Conservation (phyloP, 495 filamentous ascomycete species). For the Penicillium canariense region DNA sequence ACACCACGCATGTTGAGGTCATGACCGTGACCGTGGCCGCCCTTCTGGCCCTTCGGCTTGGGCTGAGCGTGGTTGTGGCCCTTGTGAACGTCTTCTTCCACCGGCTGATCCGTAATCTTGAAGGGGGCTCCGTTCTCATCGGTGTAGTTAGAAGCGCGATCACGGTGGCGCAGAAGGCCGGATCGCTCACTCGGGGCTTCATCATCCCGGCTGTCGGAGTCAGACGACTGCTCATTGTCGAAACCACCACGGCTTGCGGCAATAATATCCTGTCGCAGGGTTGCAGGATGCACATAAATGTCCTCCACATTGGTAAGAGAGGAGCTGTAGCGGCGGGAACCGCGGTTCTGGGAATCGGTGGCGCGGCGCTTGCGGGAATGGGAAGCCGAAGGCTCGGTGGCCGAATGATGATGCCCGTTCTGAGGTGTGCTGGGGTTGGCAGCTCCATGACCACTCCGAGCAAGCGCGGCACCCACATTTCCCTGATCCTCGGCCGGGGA, state of each 20-base stretch:
- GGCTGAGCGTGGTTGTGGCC: slow-evolving; percentile 81
- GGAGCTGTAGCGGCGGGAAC: slow-evolving; percentile 53
- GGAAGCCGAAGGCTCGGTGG: slow-evolving; percentile 30
- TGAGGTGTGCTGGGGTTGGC: slow-evolving; percentile 9
- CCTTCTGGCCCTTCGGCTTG: slow-evolving; percentile 55
- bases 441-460: slow-evolving; percentile 23
- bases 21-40: slow-evolving; percentile 67
- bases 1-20: slow-evolving; percentile 99
- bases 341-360: slow-evolving; percentile 41
- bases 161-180: slow-evolving; percentile 32
- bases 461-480: slow-evolving; percentile 49
- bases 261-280: slow-evolving; percentile 88
- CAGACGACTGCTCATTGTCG: slow-evolving; percentile 52
- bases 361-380: slow-evolving; percentile 31
- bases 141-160: slow-evolving; percentile 40
- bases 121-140: slow-evolving; percentile 27
- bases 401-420: slow-evolving; percentile 36
- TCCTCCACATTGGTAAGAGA: slow-evolving; percentile 61
- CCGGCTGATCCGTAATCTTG: slow-evolving; percentile 3
- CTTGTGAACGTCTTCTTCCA: slow-evolving; percentile 39
- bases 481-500: slow-evolving; percentile 43
- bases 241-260: slow-evolving; percentile 60
- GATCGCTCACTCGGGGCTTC: slow-evolving; percentile 45
- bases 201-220: slow-evolving; percentile 50
- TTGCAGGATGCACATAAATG: slow-evolving; percentile 83